phyloP scores from a whole-genome alignment of 345 rosid genomes.

The Eucalyptus polybractea region DNA sequence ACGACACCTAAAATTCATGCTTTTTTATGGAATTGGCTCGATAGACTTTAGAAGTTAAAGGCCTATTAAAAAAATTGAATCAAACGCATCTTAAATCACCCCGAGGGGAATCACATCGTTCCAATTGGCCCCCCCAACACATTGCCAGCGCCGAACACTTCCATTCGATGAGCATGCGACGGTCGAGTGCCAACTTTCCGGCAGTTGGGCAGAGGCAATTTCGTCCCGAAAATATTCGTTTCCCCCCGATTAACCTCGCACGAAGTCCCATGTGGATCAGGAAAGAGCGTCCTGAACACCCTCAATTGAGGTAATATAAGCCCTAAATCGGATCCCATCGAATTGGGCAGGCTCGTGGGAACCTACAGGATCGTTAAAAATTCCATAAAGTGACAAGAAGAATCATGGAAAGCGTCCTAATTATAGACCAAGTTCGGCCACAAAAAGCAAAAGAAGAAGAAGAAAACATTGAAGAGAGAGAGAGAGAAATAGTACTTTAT shows the following conservation, averaged over 20 bases:
- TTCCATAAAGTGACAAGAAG: background rate
- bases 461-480: background rate
- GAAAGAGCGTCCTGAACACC: background rate
- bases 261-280: background rate
- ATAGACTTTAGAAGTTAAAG: no score
- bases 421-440: background rate
- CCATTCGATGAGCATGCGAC: no score
- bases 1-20: rapidly evolving
- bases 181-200: background rate
- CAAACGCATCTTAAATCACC: background rate
- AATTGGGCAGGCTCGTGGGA: background rate
- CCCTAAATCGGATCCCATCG: background rate
- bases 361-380: background rate
- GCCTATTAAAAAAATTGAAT: no score
- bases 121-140: background rate
- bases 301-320: background rate
- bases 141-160: background rate
- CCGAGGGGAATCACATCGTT: background rate
- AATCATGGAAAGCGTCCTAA: background rate
- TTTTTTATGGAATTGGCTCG: no score
- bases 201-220: background rate
- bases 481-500: background rate
- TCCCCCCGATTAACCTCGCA: background rate
- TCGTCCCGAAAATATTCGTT: background rate
- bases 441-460: background rate